Conservation (phyloP, 345 rosid species). For the Draba incana region DNA sequence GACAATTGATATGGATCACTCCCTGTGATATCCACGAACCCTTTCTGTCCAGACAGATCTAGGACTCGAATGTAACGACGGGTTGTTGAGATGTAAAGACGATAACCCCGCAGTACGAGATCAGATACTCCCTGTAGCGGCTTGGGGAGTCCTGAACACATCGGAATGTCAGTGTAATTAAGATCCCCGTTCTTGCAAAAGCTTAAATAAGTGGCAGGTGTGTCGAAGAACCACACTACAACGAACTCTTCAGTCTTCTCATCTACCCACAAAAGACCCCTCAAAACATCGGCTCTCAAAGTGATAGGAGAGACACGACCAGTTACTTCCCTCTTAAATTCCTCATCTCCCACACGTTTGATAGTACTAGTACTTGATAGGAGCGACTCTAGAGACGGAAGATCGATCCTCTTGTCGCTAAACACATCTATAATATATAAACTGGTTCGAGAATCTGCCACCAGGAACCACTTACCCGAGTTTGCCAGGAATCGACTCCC, state of each 20-base stretch:
- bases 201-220: too few relatives aligned
- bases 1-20: not conserved
- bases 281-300: too few relatives aligned
- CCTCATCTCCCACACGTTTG: not conserved
- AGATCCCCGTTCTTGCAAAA: not conserved
- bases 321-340: too few relatives aligned
- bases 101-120: not conserved
- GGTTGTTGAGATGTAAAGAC: not conserved
- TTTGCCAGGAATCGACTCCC: not conserved
- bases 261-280: too few relatives aligned
- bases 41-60: not conserved
- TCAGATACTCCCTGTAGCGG: rapidly evolving
- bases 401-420: not conserved
- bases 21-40: not conserved
- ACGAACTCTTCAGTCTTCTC: too few relatives aligned
- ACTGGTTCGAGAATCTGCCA: not conserved
- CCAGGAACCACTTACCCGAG: not conserved
- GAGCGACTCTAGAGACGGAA: not conserved
- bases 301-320: too few relatives aligned
- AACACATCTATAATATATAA: not conserved
- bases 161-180: not conserved
- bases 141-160: not conserved
- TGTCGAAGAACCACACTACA: not conserved
- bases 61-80: not conserved
- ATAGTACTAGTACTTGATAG: too few relatives aligned